phyloP scores from a whole-genome alignment of 164 flowering plant species.

The Stephania yunnanensis region DNA sequence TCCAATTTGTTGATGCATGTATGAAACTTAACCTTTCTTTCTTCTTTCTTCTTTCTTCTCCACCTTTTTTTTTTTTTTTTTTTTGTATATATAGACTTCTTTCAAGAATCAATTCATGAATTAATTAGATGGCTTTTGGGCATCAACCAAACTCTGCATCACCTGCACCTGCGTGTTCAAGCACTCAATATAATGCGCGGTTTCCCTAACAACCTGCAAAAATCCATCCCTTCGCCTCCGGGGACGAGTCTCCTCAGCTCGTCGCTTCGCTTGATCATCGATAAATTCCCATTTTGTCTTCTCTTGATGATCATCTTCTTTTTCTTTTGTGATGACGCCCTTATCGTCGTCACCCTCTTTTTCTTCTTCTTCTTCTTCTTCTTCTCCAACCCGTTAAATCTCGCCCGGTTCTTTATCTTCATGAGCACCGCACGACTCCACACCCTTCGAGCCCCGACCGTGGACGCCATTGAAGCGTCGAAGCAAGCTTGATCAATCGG shows the following conservation, averaged over 20 bases:
- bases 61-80: not conserved
- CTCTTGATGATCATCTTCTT: not conserved
- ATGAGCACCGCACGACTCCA: conserved; percentile 51
- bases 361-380: not conserved
- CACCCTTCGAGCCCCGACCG: conserved; percentile 34
- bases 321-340: not conserved
- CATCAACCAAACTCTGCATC: conserved; percentile 40
- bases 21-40: not conserved
- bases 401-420: conserved; percentile 20
- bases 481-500: conserved; percentile 35
- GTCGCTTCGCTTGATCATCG: conserved; percentile 8
- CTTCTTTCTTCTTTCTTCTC: not conserved
- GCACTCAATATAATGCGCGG: conserved; percentile 51
- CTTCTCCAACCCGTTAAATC: not conserved
- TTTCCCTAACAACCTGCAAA: conserved; percentile 46
- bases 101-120: not conserved
- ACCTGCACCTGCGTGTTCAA: conserved; percentile 49
- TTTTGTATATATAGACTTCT: not conserved
- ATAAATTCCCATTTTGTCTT: not conserved
- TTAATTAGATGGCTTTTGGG: conserved; percentile 12
- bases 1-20: not conserved
- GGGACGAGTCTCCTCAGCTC: conserved; percentile 46
- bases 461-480: conserved; percentile 46
- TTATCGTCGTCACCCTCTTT: conserved; percentile 6
- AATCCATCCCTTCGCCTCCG: conserved; percentile 51